A percentile compares a stretch with the other conserved stretches of the same genome.
Conservation (phyloP, 768 basidiomycete genomes). For the Boletus coccyginus region DNA sequence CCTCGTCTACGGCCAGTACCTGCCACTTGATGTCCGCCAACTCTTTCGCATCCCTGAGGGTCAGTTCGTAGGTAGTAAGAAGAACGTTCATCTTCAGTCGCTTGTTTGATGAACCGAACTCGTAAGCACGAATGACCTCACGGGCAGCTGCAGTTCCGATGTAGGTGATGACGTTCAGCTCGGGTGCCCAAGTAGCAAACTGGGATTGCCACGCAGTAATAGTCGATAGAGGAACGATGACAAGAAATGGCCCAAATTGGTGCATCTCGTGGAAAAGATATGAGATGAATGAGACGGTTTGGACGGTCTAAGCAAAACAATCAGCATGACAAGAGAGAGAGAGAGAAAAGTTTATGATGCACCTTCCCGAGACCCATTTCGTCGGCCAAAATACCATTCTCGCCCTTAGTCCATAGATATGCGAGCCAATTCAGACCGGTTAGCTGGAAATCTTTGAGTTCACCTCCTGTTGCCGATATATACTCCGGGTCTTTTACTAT, state of each 20-base stretch:
- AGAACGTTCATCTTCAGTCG: constrained; percentile 96
- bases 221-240: constrained; percentile 96
- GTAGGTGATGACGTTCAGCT: constrained; percentile 95
- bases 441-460: constrained; percentile 96
- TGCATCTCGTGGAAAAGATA: constrained; percentile 90
- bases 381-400: constrained; percentile 96
- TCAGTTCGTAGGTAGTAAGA: constrained; percentile 95
- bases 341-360: constrained; percentile 1
- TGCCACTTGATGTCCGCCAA: constrained; percentile 97
- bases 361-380: constrained; percentile 99
- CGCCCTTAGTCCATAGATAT: constrained; percentile 90
- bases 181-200: constrained; percentile 93
- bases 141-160: constrained; percentile 87
- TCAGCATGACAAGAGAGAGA: constrained; percentile 11
- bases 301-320: constrained; percentile 64
- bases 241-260: constrained; percentile 95
- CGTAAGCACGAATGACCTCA: constrained; percentile 87
- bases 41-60: constrained; percentile 85
- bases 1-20: constrained; percentile 93
- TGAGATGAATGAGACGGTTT: constrained; percentile 92
- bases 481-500: constrained; percentile 89
- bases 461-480: constrained; percentile 70
- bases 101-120: constrained; percentile 87
- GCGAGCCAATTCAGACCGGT: constrained; percentile 99
- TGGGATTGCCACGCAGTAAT: constrained; percentile 98